Evolutionary conservation across 352 stramenopile genomes (phyloP).

Genomic region (Hyaloperonospora arabidopsidis): DNA sequence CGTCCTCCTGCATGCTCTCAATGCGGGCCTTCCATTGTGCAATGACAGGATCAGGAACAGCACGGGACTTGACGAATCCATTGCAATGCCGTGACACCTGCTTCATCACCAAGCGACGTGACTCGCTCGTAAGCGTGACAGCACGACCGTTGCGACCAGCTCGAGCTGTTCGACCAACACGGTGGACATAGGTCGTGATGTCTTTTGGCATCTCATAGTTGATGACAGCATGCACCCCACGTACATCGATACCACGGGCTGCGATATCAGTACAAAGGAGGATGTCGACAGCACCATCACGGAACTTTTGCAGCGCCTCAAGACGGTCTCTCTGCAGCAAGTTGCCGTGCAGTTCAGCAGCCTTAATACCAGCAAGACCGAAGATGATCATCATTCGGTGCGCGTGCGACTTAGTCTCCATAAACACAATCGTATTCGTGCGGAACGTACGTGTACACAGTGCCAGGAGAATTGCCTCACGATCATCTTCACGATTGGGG

Average conservation of each 20-base stretch:
- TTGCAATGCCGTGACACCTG: slow-evolving; percentile 86
- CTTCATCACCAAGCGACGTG: slow-evolving; percentile 90
- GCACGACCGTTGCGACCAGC: slow-evolving; percentile 89
- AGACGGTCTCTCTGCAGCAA: slow-evolving; percentile 94
- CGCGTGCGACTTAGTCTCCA: slow-evolving; percentile 95
- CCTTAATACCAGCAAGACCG: slow-evolving; percentile 92
- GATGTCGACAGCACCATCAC: slow-evolving; percentile 91
- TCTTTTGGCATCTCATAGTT: slow-evolving; percentile 99
- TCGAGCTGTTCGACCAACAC: slow-evolving; percentile 96
- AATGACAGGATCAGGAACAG: slow-evolving; percentile 83
- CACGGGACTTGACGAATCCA: slow-evolving; percentile 86
- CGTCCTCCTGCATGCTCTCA: slow-evolving; percentile 69
- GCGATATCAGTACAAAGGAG: slow-evolving; percentile 98
- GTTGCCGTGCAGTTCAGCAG: slow-evolving; percentile 97
- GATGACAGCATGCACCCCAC: slow-evolving; percentile 96
- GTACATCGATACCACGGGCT: slow-evolving; percentile 97
- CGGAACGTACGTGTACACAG: slow-evolving; percentile 94
- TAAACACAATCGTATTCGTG: slow-evolving; percentile 97
- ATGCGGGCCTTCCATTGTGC: slow-evolving; percentile 82
- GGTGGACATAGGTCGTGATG: slow-evolving; percentile 97
- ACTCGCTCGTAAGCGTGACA: slow-evolving; percentile 87
- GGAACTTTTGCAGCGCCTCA: slow-evolving; percentile 93
- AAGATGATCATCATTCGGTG: slow-evolving; percentile 97
- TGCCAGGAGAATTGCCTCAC: slow-evolving; percentile 93
- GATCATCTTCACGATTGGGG: slow-evolving; percentile 85